Conservation (phyloP, 352 stramenopile species). For the Globisporangium orthogonon region DNA sequence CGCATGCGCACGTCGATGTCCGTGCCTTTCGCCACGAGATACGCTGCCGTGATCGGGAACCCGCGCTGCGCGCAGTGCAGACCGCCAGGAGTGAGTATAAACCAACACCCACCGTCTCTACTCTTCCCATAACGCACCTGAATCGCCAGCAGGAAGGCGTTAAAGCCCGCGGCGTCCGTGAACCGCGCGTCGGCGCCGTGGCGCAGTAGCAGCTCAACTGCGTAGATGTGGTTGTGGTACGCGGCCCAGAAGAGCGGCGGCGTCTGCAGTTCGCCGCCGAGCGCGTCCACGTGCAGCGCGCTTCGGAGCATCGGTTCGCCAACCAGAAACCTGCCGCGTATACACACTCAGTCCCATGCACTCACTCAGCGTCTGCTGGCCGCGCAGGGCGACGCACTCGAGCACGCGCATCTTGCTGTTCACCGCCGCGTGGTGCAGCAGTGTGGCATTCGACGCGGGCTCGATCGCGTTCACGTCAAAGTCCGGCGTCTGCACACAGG, state of each 20-base stretch:
- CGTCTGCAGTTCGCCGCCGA: slow-evolving; percentile 50
- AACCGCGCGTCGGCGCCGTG: slow-evolving; percentile 49
- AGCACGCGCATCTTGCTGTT: slow-evolving; percentile 77
- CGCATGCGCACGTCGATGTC: slow-evolving; percentile 49
- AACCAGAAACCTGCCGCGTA: slow-evolving; percentile 36
- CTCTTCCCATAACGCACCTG: slow-evolving; percentile 15
- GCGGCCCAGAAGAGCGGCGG: slow-evolving; percentile 75
- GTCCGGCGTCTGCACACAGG: slow-evolving; percentile 18
- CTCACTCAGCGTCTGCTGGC: background rate
- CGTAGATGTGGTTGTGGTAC: slow-evolving; percentile 76
- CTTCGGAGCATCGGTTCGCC: slow-evolving; percentile 23
- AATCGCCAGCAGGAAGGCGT: slow-evolving; percentile 62
- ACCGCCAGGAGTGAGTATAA: too few species aligned
- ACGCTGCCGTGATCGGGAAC: slow-evolving; percentile 72
- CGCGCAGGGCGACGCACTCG: slow-evolving; percentile 27
- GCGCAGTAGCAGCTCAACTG: slow-evolving; percentile 60
- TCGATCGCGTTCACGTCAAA: slow-evolving; percentile 64
- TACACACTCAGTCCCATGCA: background rate
- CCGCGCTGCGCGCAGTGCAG: slow-evolving; percentile 21
- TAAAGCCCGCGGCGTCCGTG: slow-evolving; percentile 43
- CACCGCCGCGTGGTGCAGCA: slow-evolving; percentile 73
- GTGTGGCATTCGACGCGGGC: slow-evolving; percentile 41
- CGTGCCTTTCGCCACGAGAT: slow-evolving; percentile 70
- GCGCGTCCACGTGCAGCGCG: slow-evolving; percentile 37
- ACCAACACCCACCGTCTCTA: background rate